Conservation (phyloP, 169 alveolate genomes). For the Plasmodium chabaudi region DNA sequence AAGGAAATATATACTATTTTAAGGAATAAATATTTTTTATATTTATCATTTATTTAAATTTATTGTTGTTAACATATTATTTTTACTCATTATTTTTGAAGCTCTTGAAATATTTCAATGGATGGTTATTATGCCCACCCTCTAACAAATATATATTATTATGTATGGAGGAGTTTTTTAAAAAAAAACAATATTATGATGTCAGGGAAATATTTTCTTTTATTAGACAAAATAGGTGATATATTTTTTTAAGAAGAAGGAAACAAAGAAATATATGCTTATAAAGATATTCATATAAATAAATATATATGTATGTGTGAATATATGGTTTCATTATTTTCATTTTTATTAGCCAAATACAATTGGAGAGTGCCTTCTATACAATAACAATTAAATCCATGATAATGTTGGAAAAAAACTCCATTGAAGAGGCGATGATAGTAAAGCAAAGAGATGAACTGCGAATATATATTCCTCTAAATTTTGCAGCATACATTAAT, state of each 20-base stretch:
- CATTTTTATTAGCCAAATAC: constrained; percentile 55
- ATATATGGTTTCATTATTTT: constrained; percentile 8
- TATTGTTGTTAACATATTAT: background rate
- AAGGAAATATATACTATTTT: background rate
- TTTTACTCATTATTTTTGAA: constrained; percentile 5
- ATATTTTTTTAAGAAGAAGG: background rate
- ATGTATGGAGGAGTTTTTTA: constrained; percentile 72
- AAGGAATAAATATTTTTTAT: background rate
- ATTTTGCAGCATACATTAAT: too few relatives aligned
- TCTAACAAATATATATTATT: constrained; percentile 69
- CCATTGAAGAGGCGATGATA: constrained; percentile 73
- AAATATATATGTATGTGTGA: background rate
- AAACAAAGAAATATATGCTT: background rate
- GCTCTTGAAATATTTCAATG: constrained; percentile 72
- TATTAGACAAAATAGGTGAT: constrained; percentile 68
- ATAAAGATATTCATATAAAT: too few relatives aligned
- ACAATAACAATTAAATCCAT: constrained; percentile 68
- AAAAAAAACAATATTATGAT: constrained; percentile 49
- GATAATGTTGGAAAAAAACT: constrained; percentile 55
- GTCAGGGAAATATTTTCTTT: constrained; percentile 76
- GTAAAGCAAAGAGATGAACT: constrained; percentile 7
- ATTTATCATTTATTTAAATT: background rate
- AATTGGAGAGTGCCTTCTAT: constrained; percentile 73
- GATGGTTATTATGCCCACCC: constrained; percentile 77
- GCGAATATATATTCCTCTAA: too few relatives aligned